These are phyloP conservation scores for Plasmodium adleri DNA, from an alignment of 169 alveolate species.

Conservation along the genomic window DNA sequence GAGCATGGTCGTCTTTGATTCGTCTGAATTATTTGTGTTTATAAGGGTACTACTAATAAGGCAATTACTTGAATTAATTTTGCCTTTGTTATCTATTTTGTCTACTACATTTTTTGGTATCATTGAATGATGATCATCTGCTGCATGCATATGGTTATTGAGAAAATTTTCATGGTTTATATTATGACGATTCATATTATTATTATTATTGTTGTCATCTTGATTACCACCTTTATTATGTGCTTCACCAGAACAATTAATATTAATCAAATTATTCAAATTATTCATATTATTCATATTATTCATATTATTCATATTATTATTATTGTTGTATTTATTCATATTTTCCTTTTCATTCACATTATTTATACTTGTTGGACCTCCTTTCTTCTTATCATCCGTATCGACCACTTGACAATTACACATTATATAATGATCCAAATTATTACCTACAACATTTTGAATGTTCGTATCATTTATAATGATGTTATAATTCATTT, in stretches of 20 bases:
- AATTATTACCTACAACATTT: not conserved
- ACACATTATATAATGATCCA: too few species aligned
- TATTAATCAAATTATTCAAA: not conserved
- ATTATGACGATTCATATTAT: not conserved
- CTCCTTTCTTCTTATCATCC: too few species aligned
- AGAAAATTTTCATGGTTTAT: not conserved
- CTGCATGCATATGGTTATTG: not conserved
- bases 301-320: not conserved
- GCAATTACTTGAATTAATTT: conserved; percentile 12
- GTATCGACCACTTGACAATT: too few species aligned
- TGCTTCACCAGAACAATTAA: not conserved
- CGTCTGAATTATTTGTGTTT: conserved; percentile 47
- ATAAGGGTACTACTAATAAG: conserved; percentile 28
- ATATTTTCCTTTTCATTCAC: too few species aligned
- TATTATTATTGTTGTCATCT: not conserved
- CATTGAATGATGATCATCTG: not conserved
- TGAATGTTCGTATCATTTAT: not conserved
- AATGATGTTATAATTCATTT: too few species aligned
- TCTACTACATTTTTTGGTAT: conserved; percentile 13
- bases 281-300: not conserved
- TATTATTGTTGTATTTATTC: too few species aligned
- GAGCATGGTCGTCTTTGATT: conserved; percentile 42
- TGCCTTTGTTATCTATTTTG: conserved; percentile 24
- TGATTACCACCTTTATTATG: conserved; percentile 15
- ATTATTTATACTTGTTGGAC: too few species aligned